Evolutionary conservation across 1,139 yeast genomes (phyloP).

Genomic region (Suhomyces wounanorum): DNA sequence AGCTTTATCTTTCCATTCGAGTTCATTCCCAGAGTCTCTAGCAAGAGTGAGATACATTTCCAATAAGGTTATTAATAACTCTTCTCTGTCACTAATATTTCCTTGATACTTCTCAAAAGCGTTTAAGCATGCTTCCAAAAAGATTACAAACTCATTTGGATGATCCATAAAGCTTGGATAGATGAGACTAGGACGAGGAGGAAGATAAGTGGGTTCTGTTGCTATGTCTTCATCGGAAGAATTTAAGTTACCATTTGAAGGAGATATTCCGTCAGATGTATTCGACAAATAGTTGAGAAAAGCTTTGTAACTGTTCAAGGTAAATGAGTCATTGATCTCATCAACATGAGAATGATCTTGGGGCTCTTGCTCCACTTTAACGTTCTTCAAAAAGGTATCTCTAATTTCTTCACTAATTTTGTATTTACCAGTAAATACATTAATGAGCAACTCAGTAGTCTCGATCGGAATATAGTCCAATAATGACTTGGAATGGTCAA

Average conservation of each 20-base stretch:
- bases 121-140: slow-evolving; percentile 87
- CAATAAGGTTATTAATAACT: slow-evolving; percentile 72
- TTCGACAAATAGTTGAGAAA: slow-evolving; percentile 65
- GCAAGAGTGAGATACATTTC: slow-evolving; percentile 78
- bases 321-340: slow-evolving; percentile 15
- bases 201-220: slow-evolving; percentile 71
- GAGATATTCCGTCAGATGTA: slow-evolving; percentile 13
- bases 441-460: slow-evolving; percentile 78
- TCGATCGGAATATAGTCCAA: slow-evolving; percentile 74
- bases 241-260: slow-evolving; percentile 4
- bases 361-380: slow-evolving; percentile 4
- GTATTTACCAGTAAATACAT: slow-evolving; percentile 86
- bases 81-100: slow-evolving; percentile 65
- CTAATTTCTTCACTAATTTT: slow-evolving; percentile 26
- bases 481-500: slow-evolving; percentile 65
- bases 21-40: slow-evolving; percentile 29
- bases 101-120: slow-evolving; percentile 79
- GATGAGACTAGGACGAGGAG: slow-evolving; percentile 87
- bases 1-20: slow-evolving; percentile 70
- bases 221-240: neutral
- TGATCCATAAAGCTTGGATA: slow-evolving; percentile 84
- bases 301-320: slow-evolving; percentile 68
- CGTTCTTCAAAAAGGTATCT: slow-evolving; percentile 6
- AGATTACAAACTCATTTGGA: slow-evolving; percentile 88
- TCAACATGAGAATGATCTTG: slow-evolving; percentile 1